A percentile compares a stretch with the other conserved stretches of the same genome.
phyloP scores from a whole-genome alignment of 257 asterid species.

The Salvia hispanica region DNA sequence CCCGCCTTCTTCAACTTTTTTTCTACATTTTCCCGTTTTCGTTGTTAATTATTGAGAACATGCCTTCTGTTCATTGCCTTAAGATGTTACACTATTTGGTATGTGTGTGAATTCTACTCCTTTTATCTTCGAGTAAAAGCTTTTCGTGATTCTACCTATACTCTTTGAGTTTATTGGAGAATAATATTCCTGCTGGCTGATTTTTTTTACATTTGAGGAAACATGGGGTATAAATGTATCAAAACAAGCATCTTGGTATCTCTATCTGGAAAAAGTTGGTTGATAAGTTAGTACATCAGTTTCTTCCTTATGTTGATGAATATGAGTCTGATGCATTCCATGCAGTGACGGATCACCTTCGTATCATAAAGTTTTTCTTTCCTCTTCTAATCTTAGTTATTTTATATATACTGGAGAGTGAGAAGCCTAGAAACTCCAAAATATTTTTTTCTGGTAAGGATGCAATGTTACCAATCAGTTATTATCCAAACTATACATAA shows the following conservation, averaged over 20 bases:
- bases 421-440: constrained; percentile 3
- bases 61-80: too few species aligned
- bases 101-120: too few species aligned
- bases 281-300: constrained; percentile 9
- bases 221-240: constrained; percentile 13
- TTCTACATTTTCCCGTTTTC: too few species aligned
- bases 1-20: background rate
- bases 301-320: constrained; percentile 2
- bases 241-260: background rate
- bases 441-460: constrained; percentile 1
- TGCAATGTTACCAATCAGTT: background rate
- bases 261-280: background rate
- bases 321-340: background rate
- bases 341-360: background rate
- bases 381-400: background rate
- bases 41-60: too few species aligned
- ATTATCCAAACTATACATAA: constrained; percentile 4
- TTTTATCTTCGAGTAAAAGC: background rate
- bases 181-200: constrained; percentile 5
- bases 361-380: background rate
- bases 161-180: constrained; percentile 11
- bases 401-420: background rate
- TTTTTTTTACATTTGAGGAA: constrained; percentile 23
- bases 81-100: too few species aligned
- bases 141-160: constrained; percentile 5